Evolutionary conservation across 495 filamentous ascomycete species (phyloP), one percentile per base, ranked within the genome.

Genomic region (Aspergillus baeticus): DNA sequence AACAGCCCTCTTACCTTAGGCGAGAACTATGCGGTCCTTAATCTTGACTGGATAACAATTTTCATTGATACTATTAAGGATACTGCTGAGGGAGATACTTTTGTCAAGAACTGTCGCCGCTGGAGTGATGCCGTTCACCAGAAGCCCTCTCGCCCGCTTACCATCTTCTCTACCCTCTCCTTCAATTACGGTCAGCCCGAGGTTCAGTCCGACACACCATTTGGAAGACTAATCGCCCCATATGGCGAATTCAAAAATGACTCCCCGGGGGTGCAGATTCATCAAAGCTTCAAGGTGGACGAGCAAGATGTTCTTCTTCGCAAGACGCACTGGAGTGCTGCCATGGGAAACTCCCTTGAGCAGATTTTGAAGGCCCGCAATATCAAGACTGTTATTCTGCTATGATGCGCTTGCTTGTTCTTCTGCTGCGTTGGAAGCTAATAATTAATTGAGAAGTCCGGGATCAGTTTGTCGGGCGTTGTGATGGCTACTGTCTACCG

Each of bases 1-100:
- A n/a, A n/a, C n/a, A n/a, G n/a, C n/a, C n/a, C n/a, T n/a, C n/a
- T n/a, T n/a, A n/a, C n/a, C n/a, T n/a, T n/a, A n/a, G n/a, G n/a
- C n/a, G n/a, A n/a, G n/a, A n/a, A n/a, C 37, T 76, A 71, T 59
- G 74, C 73, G 0, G 58, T 79, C 54, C 71, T 79, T n/a, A 77
- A 78, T 51, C 62, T 79, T 14, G 74, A 79, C 60, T 61, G 70
- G 55, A 79, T 77, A 64, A 58, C 62, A n/a, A 39, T 67, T 13
- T 65, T 79, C 13, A 65, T 76, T 22, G 55, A 66, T 31, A 45
- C 62, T 15, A 43, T 73, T 39, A 57, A 65, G 23, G 45, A 61
- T 20, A 73, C 72, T 2, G 15, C 60, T 0, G 68, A 69, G 14
- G 74, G 75, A 31, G 4, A 29, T 4, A 29, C 26, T 4, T 29